A percentile compares a stretch with the other conserved stretches of the same genome.
Evolutionary conservation across 23 red algal genomes (phyloP).

Genomic region (Chondrus crispus): DNA sequence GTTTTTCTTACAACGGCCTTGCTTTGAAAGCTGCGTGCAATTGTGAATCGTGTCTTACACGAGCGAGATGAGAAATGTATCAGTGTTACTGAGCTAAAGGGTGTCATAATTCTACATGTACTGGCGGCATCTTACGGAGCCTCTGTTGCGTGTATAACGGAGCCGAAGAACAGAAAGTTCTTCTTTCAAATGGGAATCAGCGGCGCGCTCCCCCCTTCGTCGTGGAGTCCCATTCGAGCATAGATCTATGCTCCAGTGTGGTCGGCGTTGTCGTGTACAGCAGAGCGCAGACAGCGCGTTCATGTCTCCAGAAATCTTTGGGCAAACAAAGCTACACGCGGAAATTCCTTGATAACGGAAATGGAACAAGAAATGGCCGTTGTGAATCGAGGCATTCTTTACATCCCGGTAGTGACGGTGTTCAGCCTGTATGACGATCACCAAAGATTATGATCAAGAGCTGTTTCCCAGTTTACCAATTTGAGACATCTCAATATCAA

Average conservation of each 20-base stretch:
- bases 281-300: background rate
- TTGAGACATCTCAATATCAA: background rate
- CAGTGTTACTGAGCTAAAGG: background rate
- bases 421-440: background rate
- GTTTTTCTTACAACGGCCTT: no score
- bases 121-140: background rate
- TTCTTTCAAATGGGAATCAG: background rate
- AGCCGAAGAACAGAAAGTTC: background rate
- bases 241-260: background rate
- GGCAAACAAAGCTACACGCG: background rate
- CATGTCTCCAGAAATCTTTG: background rate
- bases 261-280: background rate
- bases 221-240: no score
- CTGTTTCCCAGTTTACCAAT: background rate
- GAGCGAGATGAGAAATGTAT: background rate
- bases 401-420: background rate
- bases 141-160: background rate
- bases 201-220: no score
- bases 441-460: background rate
- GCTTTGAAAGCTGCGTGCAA: background rate
- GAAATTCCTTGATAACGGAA: background rate
- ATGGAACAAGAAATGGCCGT: background rate
- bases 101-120: background rate
- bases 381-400: background rate
- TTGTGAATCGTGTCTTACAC: slow-evolving; percentile 1